phyloP scores from a whole-genome alignment of 2,329 filamentous ascomycete species.

The Pseudogymnoascus sp. region DNA sequence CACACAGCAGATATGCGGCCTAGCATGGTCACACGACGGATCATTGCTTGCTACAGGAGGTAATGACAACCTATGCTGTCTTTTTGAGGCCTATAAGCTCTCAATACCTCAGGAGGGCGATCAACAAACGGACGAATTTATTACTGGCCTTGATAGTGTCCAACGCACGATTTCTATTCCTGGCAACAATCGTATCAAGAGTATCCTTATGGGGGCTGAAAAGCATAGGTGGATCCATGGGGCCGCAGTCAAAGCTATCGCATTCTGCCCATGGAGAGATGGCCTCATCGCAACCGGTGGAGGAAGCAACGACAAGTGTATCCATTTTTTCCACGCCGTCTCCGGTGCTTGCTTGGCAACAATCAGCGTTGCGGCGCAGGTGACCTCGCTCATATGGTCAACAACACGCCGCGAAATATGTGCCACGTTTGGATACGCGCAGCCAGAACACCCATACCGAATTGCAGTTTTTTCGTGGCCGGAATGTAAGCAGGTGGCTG shows the following conservation, averaged over 20 bases:
- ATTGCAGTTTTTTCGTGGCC: conserved; percentile 96
- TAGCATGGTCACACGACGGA: conserved; percentile 78
- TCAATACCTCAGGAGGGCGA: conserved; percentile 3
- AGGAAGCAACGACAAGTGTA: conserved; percentile 87
- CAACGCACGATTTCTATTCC: conserved; percentile 19
- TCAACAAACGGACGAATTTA: conserved; percentile 14
- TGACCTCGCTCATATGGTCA: conserved; percentile 89
- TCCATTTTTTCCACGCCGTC: conserved; percentile 86
- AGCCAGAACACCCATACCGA: conserved; percentile 80
- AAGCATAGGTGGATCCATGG: conserved; percentile 69
- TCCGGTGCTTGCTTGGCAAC: conserved; percentile 79
- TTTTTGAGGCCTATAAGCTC: conserved; percentile 52
- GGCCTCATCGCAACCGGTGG: conserved; percentile 84
- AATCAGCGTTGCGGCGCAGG: conserved; percentile 86
- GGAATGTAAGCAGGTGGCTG: conserved; percentile 74
- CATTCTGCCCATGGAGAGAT: conserved; percentile 90
- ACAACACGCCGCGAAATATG: conserved; percentile 77
- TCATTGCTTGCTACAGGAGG: conserved; percentile 75
- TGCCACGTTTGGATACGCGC: conserved; percentile 87
- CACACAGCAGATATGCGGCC: conserved; percentile 81
- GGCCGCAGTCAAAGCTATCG: conserved; percentile 91
- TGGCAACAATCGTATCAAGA: conserved; percentile 32
- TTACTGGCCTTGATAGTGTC: conserved; percentile 21
- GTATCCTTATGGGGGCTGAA: conserved; percentile 47
- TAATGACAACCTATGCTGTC: conserved; percentile 82